Evolutionary conservation across 352 stramenopile species (phyloP), one percentile per base, ranked within the genome.

Genomic region (Discostella stelligera): DNA sequence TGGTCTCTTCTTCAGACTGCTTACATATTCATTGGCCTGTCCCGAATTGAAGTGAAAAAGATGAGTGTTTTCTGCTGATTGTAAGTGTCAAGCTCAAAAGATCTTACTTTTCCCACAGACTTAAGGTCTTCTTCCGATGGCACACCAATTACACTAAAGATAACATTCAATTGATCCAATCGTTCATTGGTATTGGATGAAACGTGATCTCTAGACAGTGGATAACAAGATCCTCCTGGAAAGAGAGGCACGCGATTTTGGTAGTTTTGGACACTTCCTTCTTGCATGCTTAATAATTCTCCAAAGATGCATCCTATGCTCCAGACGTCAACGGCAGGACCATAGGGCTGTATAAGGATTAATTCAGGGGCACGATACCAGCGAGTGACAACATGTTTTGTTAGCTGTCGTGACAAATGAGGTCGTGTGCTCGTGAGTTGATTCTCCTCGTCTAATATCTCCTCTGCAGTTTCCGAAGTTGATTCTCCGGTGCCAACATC

Each of bases 341-440:
- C 86, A 69, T 93, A 94, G 0, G 87, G 85, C 63, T 98, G 94
- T 50, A 98, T 95, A 41, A 98, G 80, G 80, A 98, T 98, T 2
- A 99, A 90, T 81, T 99, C 96, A 1, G 96, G 96, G 41, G 88
- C 88, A 66, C 96, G 89, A 85, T 99, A 99, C 95, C 96, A 99
- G n/a, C 97, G 87, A 66, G 97, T 98, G 0, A 99, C 97, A 44
- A 99, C 97, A 89, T 99, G 96, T 76, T 98, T 98, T 16, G 97
- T 99, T 32, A 99, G 79, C 79, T 99, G 96, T 18, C 96, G 77
- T 13, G 88, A 93, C 11, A 93, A 77, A 5, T 71, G 61, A 23
- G 63, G 62, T n/a, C 53, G 70, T 63, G 53, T 46, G 16, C 41
- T 23, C 54, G 54, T 52, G 3, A 62, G 66, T 52, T 68, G 61